These are phyloP conservation scores for Boletellus ananas DNA, from an alignment of 768 basidiomycete genomes.

Conservation along the genomic window DNA sequence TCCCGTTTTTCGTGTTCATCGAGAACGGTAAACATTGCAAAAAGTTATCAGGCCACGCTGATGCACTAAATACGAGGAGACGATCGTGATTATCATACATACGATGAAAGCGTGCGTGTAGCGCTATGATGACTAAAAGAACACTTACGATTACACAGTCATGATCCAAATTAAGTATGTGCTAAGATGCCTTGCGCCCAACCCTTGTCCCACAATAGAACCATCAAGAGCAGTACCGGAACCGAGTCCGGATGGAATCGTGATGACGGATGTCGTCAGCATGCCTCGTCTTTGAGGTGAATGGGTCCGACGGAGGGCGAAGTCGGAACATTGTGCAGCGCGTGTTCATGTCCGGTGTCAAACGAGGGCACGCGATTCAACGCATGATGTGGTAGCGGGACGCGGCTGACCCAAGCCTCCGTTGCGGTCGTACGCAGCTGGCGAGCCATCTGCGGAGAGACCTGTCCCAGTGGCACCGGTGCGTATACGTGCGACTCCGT, in stretches of 20 bases:
- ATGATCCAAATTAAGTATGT: background rate
- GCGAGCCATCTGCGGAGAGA: constrained; percentile 50
- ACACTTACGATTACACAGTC: constrained; percentile 3
- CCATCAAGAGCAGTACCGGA: background rate
- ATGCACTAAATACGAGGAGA: constrained; percentile 2
- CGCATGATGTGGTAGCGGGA: constrained; percentile 2
- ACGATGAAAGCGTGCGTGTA: constrained; percentile 3
- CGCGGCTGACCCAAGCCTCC: constrained; percentile 59
- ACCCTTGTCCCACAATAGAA: background rate
- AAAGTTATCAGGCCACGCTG: constrained; percentile 6
- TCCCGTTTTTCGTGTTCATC: too few relatives aligned
- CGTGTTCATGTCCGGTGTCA: constrained; percentile 2
- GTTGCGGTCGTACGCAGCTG: constrained; percentile 51
- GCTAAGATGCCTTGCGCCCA: background rate
- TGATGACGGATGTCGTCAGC: background rate
- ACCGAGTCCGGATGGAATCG: background rate
- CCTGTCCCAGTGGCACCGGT: constrained; percentile 55
- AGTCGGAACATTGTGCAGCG: background rate
- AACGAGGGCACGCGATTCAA: background rate
- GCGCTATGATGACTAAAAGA: background rate
- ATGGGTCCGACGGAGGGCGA: constrained; percentile 18
- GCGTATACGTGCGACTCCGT: constrained; percentile 49
- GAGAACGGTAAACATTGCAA: too few relatives aligned
- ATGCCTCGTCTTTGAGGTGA: constrained; percentile 12
- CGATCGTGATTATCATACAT: constrained; percentile 10